A percentile compares a stretch with the other conserved stretches of the same genome.
Evolutionary conservation across 176 grass and related monocot genomes (phyloP).

Genomic region (Raddia guianensis): DNA sequence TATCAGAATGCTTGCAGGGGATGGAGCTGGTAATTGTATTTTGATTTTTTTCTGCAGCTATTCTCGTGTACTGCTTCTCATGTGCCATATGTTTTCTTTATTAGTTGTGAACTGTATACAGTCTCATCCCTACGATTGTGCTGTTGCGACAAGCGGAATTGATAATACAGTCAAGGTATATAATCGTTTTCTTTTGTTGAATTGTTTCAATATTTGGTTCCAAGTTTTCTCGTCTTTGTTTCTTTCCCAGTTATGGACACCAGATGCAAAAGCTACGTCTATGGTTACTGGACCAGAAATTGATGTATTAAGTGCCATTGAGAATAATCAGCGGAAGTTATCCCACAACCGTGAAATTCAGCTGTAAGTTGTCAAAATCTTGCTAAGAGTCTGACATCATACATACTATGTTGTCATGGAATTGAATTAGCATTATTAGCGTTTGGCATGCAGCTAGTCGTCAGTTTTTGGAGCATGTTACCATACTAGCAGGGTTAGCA

Average conservation of each 20-base stretch:
- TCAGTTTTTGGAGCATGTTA: too few relatives aligned
- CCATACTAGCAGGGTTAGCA: too few relatives aligned
- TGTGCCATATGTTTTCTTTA: conserved; percentile 46
- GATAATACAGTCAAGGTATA: conserved; percentile 94
- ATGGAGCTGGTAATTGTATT: conserved; percentile 73
- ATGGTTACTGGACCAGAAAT: conserved; percentile 73
- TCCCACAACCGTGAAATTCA: conserved; percentile 69
- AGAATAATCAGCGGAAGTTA: conserved; percentile 85
- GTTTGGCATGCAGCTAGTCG: background rate
- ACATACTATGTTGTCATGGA: background rate
- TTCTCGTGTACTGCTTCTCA: conserved; percentile 29
- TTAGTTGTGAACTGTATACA: conserved; percentile 99
- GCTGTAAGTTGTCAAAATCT: conserved; percentile 54
- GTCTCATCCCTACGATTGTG: conserved; percentile 90
- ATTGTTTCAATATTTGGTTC: conserved; percentile 14
- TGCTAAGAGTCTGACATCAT: background rate
- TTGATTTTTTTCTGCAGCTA: conserved; percentile 6
- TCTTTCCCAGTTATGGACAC: conserved; percentile 81
- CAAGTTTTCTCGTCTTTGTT: conserved; percentile 7
- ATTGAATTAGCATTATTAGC: conserved; percentile 7
- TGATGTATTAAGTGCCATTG: conserved; percentile 78
- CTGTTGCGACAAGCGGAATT: conserved; percentile 91
- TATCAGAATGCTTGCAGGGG: conserved; percentile 95
- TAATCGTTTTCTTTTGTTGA: conserved; percentile 23
- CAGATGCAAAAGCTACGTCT: conserved; percentile 62